These are phyloP conservation scores for Chytriomyces sp. DNA, from an alignment of 192 early-diverging fungal species.

Conservation along the genomic window DNA sequence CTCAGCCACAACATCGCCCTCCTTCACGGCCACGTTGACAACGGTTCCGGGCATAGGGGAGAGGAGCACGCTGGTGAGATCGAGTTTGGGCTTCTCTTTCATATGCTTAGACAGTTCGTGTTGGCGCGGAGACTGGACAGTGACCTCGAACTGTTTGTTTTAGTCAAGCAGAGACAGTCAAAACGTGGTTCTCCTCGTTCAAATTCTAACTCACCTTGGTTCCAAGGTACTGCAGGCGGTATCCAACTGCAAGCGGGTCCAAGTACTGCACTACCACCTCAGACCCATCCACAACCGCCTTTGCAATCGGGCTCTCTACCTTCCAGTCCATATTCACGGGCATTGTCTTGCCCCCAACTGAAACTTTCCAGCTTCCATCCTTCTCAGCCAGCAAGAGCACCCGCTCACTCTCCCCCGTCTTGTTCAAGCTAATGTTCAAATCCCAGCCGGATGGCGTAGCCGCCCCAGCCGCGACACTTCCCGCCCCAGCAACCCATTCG, in stretches of 20 bases:
- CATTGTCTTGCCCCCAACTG: conserved; percentile 31
- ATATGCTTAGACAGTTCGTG: conserved; percentile 68
- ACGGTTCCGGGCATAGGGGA: conserved; percentile 94
- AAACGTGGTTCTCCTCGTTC: not conserved
- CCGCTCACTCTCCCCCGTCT: conserved; percentile 22
- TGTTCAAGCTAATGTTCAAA: conserved; percentile 22
- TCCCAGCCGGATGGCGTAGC: conserved; percentile 21
- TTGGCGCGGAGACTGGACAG: conserved; percentile 64
- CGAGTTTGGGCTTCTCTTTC: conserved; percentile 73
- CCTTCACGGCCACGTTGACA: conserved; percentile 77
- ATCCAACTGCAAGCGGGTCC: conserved; percentile 71
- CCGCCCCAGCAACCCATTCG: conserved; percentile 54
- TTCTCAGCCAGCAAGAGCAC: conserved; percentile 2
- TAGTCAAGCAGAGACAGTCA: not conserved
- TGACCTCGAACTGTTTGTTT: conserved; percentile 65
- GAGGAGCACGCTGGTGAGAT: conserved; percentile 71
- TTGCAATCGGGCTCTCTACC: conserved; percentile 72
- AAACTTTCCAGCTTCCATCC: conserved; percentile 19
- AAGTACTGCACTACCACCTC: conserved; percentile 68
- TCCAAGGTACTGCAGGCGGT: conserved; percentile 79
- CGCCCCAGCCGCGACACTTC: conserved; percentile 13
- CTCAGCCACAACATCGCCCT: conserved; percentile 77
- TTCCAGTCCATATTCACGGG: conserved; percentile 65
- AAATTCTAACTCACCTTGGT: conserved; percentile 54
- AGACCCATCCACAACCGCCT: conserved; percentile 43